phyloP scores from a whole-genome alignment of 306 rosid genomes.

The Lupinus albus region DNA sequence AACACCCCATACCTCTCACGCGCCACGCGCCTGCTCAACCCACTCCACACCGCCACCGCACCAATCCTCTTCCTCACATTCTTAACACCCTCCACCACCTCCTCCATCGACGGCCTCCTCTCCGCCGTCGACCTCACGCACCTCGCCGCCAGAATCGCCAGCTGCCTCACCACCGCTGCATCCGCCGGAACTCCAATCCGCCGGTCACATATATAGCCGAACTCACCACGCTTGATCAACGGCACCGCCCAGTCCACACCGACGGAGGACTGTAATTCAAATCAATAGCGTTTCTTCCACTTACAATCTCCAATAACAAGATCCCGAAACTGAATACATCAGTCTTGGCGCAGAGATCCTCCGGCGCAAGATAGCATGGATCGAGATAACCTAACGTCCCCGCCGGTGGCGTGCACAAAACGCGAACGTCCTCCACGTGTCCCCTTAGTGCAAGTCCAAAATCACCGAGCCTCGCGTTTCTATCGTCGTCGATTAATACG shows the following conservation, averaged over 20 bases:
- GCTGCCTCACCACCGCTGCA: constrained; percentile 35
- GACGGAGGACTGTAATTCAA: constrained; percentile 83
- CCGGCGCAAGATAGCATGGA: constrained; percentile 84
- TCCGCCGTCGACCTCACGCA: constrained; percentile 73
- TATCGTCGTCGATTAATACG: constrained; percentile 59
- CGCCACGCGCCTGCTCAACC: constrained; percentile 51
- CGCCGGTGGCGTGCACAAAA: constrained; percentile 86
- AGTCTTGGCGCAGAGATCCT: constrained; percentile 76
- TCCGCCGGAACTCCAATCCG: constrained; percentile 60
- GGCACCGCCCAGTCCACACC: constrained; percentile 95
- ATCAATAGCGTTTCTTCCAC: constrained; percentile 86
- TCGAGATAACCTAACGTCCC: constrained; percentile 94
- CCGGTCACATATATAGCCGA: constrained; percentile 55
- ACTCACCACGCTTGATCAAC: constrained; percentile 53
- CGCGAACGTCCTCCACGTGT: constrained; percentile 86
- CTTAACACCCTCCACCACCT: constrained; percentile 69
- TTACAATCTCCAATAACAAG: constrained; percentile 71
- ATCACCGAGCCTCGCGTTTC: constrained; percentile 81
- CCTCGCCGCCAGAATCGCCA: constrained; percentile 66
- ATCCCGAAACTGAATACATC: constrained; percentile 96
- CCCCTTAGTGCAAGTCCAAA: constrained; percentile 81
- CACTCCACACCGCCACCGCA: constrained; percentile 54
- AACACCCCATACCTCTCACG: constrained; percentile 40
- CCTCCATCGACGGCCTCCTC: constrained; percentile 77
- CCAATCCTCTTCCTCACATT: constrained; percentile 40